phyloP scores from a whole-genome alignment of 345 rosid genomes.

The Eucalyptus caleyi region DNA sequence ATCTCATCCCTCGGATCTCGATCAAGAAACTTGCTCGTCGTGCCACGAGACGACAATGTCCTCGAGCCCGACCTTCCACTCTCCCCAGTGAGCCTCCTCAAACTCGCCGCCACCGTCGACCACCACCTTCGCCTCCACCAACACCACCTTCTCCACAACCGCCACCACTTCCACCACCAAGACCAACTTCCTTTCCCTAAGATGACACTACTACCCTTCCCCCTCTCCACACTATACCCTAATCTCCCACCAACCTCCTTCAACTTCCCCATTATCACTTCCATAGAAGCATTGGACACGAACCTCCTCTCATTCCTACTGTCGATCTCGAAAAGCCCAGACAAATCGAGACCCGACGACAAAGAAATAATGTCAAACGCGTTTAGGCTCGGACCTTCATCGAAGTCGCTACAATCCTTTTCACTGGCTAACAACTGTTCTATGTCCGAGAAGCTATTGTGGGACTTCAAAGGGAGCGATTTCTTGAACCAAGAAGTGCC shows the following conservation, averaged over 20 bases:
- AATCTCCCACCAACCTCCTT: slow-evolving; percentile 22
- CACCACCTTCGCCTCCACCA: slow-evolving; percentile 21
- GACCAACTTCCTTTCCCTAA: slow-evolving; percentile 12
- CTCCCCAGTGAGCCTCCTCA: slow-evolving; percentile 25
- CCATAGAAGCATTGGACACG: slow-evolving; percentile 30
- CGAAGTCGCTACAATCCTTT: background rate
- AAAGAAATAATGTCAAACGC: slow-evolving; percentile 76
- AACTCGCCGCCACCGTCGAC: slow-evolving; percentile 10
- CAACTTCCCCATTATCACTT: slow-evolving; percentile 41
- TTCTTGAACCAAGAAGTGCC: slow-evolving; percentile 48
- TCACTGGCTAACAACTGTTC: background rate
- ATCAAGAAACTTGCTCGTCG: background rate
- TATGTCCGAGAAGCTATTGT: background rate
- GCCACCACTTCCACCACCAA: slow-evolving; percentile 20
- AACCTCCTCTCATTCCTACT: slow-evolving; percentile 48
- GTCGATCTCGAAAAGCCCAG: slow-evolving; percentile 42
- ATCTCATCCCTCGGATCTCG: background rate
- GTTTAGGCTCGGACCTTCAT: slow-evolving; percentile 3
- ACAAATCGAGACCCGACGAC: slow-evolving; percentile 60
- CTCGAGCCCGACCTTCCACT: slow-evolving; percentile 13
- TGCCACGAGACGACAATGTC: slow-evolving; percentile 24
- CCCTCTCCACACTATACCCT: slow-evolving; percentile 19
- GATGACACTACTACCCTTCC: slow-evolving; percentile 13
- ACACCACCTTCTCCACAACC: slow-evolving; percentile 6
- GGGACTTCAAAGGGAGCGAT: slow-evolving; percentile 9